Conservation (phyloP, 495 filamentous ascomycete genomes). For the Aspergillus sclerotiicarbonarius region DNA sequence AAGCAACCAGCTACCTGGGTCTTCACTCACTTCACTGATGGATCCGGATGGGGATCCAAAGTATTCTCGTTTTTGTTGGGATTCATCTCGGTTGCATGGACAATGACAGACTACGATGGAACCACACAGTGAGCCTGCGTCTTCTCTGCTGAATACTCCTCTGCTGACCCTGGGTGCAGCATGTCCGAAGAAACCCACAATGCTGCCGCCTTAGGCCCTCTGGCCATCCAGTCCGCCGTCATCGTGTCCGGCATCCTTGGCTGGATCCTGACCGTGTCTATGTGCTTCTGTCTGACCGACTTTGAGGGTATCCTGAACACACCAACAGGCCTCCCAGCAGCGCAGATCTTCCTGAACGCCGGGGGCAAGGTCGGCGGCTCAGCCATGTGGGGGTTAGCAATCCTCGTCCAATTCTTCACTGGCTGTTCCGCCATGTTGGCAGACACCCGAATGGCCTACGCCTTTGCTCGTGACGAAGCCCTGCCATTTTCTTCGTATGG, state of each 20-base stretch:
- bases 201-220: slow-evolving; percentile 62
- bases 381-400: slow-evolving; percentile 67
- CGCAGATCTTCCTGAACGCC: slow-evolving; percentile 70
- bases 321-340: slow-evolving; percentile 64
- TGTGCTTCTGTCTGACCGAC: slow-evolving; percentile 68
- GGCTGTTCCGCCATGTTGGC: slow-evolving; percentile 69
- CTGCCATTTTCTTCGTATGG: slow-evolving; percentile 62
- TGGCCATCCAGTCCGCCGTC: slow-evolving; percentile 63
- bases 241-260: slow-evolving; percentile 64
- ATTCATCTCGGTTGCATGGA: slow-evolving; percentile 72
- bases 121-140: slow-evolving; percentile 58
- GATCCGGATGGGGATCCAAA: slow-evolving; percentile 65
- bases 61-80: slow-evolving; percentile 64
- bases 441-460: slow-evolving; percentile 71
- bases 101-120: slow-evolving; percentile 75
- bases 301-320: slow-evolving; percentile 59
- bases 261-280: slow-evolving; percentile 63
- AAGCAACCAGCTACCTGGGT: slow-evolving; percentile 64
- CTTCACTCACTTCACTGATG: slow-evolving; percentile 64
- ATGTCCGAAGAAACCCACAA: slow-evolving; percentile 76
- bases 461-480: slow-evolving; percentile 68
- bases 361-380: slow-evolving; percentile 60
- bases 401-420: slow-evolving; percentile 70
- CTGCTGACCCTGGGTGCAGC: slow-evolving; percentile 24
- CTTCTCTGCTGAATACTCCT: background rate